Evolutionary conservation across 2,329 filamentous ascomycete genomes (phyloP), one percentile per base, ranked within the genome.

Genomic region (Alternaria gaisen): DNA sequence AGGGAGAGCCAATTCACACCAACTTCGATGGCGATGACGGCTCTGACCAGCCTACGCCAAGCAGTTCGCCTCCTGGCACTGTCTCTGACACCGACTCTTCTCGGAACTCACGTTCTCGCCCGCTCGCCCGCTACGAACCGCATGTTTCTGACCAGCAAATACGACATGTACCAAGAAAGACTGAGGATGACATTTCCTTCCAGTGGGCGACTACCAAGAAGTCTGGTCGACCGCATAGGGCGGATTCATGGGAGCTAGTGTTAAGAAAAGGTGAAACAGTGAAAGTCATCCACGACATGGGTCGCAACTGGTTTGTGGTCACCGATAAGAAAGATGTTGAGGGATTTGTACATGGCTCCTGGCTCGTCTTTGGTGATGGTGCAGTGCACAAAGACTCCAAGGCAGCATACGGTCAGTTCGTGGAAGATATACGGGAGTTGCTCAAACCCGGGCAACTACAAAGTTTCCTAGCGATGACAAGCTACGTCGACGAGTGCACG

Each of bases 271-370:
- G 68, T 1, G 56, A 76, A 38, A 63, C 30, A 11, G 26, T 78
- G 52, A 70, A 72, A 32, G 60, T 76, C 2, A 43, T 75, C 12
- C 26, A 62, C 16, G 62, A 74, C 2, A 61, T 57, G 55, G 74
- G 71, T 1, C 62, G 66, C 7, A 48, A 68, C 9, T 77, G 75
- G 76, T 69, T 55, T 24, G 24, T 74, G 1, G 71, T 52, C 2
- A 36, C 68, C 38, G 63, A 65, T 8, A 52, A 18, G 20, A 36
- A 56, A n/a, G 65, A 60, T 2, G 0, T 48, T 5, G 61, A 65
- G 30, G 76, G 74, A 1, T 77, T 56, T 43, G 68, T 68, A 1
- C 75, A 75, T 28, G 58, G 61, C n/a, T 62, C 63, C 4, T 73
- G 68, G 67, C 53, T 78, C 6, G 60, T 68, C 20, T 72, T 73